Percentiles rank a stretch among this genome's conserved stretches.
These are phyloP conservation scores for Picea abies DNA, from an alignment of 83 land plant genomes.

Conservation along the genomic window DNA sequence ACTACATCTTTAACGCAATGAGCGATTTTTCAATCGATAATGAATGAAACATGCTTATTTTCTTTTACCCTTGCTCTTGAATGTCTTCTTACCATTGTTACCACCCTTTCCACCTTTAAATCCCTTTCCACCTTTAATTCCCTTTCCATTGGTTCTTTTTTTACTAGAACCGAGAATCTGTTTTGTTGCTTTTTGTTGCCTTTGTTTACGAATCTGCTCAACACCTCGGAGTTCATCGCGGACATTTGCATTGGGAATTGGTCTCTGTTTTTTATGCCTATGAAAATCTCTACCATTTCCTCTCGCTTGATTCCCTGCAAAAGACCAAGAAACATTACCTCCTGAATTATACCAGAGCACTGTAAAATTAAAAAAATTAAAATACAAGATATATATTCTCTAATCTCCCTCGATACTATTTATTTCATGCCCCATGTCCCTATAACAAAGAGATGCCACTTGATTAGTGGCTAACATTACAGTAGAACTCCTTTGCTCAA, in stretches of 20 bases:
- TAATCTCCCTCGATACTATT: no score
- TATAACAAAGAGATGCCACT: no score
- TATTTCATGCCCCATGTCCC: no score
- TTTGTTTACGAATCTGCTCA: slow-evolving; percentile 84
- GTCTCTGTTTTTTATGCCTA: slow-evolving; percentile 36
- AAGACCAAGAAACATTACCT: no score
- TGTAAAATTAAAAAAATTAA: no score
- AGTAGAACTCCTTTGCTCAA: no score
- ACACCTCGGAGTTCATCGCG: slow-evolving; percentile 75
- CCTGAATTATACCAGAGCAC: no score
- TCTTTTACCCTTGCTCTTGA: slow-evolving; percentile 13
- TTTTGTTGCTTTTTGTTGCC: slow-evolving; percentile 72
- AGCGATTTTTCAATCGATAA: no score
- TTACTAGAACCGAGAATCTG: slow-evolving; percentile 18
- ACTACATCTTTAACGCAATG: no score
- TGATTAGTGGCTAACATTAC: no score
- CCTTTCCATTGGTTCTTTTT: slow-evolving; percentile 37
- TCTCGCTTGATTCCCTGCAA: slow-evolving; percentile 8
- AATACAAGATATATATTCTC: no score
- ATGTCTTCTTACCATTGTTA: background rate
- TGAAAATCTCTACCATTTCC: slow-evolving; percentile 22
- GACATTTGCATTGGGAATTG: slow-evolving; percentile 74
- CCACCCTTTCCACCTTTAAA: background rate
- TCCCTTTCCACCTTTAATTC: slow-evolving; percentile 7
- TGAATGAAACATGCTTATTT: background rate